Conservation (phyloP, 2,329 filamentous ascomycete species). For the Phialophora verrucosa region DNA sequence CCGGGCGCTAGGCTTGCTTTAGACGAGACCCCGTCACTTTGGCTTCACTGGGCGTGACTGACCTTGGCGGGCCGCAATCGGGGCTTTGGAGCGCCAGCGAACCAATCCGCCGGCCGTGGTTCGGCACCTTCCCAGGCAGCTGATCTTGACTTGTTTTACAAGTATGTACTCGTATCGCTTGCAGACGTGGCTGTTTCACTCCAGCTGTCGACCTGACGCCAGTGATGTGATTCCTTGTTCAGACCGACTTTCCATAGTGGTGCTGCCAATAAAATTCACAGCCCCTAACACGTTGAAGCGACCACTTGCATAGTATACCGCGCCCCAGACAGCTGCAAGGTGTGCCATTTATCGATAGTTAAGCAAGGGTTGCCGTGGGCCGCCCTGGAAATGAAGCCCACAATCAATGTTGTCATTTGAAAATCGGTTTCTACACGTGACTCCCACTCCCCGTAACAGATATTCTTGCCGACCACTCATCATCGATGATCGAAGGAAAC, state of each 20-base stretch:
- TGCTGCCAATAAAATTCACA: background rate
- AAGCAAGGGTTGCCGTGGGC: background rate
- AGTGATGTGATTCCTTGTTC: background rate
- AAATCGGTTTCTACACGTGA: background rate
- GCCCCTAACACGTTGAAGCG: background rate
- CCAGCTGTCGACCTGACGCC: background rate
- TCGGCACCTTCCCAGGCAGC: constrained; percentile 5
- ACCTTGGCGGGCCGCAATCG: background rate
- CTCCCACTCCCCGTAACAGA: background rate
- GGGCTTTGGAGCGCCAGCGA: background rate
- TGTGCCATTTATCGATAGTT: background rate
- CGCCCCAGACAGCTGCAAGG: background rate
- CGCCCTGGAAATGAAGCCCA: background rate
- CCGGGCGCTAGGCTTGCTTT: constrained; percentile 4
- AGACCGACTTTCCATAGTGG: constrained; percentile 13
- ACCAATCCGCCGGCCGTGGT: background rate
- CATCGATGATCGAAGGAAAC: background rate
- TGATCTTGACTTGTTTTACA: constrained; percentile 15
- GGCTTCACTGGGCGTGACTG: background rate
- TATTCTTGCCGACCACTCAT: background rate
- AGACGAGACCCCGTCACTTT: background rate
- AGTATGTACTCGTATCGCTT: constrained; percentile 5
- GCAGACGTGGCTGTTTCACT: background rate
- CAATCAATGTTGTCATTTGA: constrained; percentile 10
- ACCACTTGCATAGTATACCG: no score